Conservation (phyloP, 441 rosid genomes). For the Viola pubescens region DNA sequence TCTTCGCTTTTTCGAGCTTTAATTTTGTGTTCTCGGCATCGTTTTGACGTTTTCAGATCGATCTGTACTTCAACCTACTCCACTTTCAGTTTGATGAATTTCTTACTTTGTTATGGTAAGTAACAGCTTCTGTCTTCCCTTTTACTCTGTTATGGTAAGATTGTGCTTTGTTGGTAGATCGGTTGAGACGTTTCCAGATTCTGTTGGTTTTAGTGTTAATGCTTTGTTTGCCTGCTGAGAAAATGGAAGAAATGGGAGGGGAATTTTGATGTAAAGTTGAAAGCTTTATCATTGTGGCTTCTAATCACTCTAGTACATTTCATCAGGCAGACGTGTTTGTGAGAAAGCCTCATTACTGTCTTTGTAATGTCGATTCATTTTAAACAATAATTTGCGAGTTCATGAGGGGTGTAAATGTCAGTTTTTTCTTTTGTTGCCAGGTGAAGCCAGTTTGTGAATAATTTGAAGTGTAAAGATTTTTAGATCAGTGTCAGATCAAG, state of each 20-base stretch:
- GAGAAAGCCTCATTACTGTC: not conserved
- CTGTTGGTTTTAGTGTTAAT: constrained; percentile 3
- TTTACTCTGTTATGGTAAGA: not conserved
- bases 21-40: constrained; percentile 1
- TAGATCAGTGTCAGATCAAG: constrained; percentile 16
- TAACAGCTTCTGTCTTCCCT: not conserved
- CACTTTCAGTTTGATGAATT: constrained; percentile 6
- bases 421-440: not conserved
- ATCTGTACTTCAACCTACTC: constrained; percentile 6
- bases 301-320: no score
- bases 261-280: no score
- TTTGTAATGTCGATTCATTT: no score
- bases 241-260: constrained; percentile 8
- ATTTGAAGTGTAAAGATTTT: constrained; percentile 9
- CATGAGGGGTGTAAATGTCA: not conserved
- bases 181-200: constrained; percentile 23
- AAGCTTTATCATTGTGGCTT: no score
- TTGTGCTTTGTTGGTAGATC: constrained; percentile 27
- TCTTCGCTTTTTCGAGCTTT: not conserved
- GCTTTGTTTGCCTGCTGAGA: constrained; percentile 13
- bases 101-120: constrained; percentile 21
- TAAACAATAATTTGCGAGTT: not conserved
- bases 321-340: no score
- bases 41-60: constrained; percentile 25
- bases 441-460: constrained; percentile 1